Evolutionary conservation across 805 yeast genomes (phyloP).

Genomic region (Wickerhamiella sorbophila): DNA sequence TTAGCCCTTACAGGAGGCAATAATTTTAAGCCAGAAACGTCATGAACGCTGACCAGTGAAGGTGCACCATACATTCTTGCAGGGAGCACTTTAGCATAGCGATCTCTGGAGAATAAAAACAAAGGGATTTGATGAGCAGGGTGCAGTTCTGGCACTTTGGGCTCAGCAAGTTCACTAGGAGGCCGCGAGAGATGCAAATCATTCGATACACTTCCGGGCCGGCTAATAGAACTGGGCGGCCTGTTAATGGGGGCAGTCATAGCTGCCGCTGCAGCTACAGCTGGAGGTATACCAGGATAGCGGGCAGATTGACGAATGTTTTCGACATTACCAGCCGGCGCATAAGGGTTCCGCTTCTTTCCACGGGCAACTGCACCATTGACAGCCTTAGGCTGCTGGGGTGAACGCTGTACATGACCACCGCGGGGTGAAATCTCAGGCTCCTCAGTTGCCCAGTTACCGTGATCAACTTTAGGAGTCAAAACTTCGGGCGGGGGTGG

Average conservation of each 20-base stretch:
- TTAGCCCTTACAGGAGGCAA: conserved; percentile 11
- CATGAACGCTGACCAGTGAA: background rate
- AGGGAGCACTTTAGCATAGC: conserved; percentile 2
- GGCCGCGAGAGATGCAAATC: conserved; percentile 1
- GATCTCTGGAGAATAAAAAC: conserved; percentile 5
- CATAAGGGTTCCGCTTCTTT: background rate
- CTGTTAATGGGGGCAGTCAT: background rate
- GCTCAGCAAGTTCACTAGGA: background rate
- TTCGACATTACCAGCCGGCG: background rate
- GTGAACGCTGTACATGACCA: background rate
- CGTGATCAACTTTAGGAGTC: background rate
- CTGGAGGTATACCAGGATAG: no score
- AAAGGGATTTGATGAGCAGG: conserved; percentile 6
- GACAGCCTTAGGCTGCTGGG: background rate
- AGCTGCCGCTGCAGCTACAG: no score
- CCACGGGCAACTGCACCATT: background rate
- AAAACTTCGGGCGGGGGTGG: background rate
- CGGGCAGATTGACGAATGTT: no score
- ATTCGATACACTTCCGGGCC: background rate
- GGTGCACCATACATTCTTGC: conserved; percentile 5
- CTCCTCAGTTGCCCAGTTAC: no score
- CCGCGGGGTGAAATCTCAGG: no score
- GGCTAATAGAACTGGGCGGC: background rate
- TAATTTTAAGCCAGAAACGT: background rate
- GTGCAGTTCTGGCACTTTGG: background rate